Base-by-base conservation (phyloP, 768 basidiomycete species). In the Kondoa malvinella region DNA sequence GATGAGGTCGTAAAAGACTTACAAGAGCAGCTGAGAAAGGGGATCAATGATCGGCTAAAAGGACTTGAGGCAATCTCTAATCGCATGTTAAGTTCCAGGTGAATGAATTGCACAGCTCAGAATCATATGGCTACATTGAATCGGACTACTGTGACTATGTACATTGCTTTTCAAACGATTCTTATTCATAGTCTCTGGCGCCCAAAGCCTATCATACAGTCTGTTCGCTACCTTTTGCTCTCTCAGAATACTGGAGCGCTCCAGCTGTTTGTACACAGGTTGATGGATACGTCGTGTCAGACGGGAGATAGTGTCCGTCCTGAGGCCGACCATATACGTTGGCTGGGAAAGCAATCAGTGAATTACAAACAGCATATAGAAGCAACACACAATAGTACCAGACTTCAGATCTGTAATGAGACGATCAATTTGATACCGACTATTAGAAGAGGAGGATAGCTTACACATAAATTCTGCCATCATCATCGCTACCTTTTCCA, bases 21-120 rank as follows among this genome's bases (percentile, higher is more conserved):
- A 30, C 69, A 69, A 34, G 56, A 67, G 34, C 34, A 61, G 59
- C 34, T 69, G 25, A 21, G 40, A 59, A 32, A 69, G 21, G 34
- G 60, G 15, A 21, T 69, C 14, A 34, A 62, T 21, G 30, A 62
- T 34, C 68, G 66, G 29, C 30, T 27, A 3, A 34, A 30, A 50
- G 12, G 40, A 21, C 40, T 50, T 50, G 12, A 50, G 21, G 40
- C 40, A 21, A 50, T 21, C 21, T 50, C 40, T 8, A 50, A 8
- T 50, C 40, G 40, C 8, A 50, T 50, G 40, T 8, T 50, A 21
- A n/a, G n/a, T n/a, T n/a, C n/a, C n/a, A n/a, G n/a, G n/a, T n/a
- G n/a, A n/a, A n/a, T n/a, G n/a, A n/a, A n/a, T n/a, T n/a, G n/a
- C n/a, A n/a, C n/a, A n/a, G n/a, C n/a, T n/a, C n/a, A n/a, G n/a